These are phyloP conservation scores for Kluyveromyces sp. DNA, from an alignment of 1,139 yeast species.

Conservation along the genomic window DNA sequence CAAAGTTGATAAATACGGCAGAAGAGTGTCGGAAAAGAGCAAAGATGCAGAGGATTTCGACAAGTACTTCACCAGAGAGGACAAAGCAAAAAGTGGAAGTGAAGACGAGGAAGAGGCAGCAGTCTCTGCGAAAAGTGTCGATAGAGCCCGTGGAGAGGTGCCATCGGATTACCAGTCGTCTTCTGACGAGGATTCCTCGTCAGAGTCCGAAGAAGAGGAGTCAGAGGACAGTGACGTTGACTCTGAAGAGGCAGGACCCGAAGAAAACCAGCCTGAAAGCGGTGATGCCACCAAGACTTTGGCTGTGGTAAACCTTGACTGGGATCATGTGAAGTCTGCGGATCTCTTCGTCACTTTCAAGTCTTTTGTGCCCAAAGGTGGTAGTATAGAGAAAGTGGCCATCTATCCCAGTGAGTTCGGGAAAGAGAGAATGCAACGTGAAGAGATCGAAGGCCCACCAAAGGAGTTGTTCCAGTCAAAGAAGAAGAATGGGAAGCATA, in stretches of 20 bases:
- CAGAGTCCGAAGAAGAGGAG: constrained; percentile 36
- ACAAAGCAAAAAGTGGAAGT: no score
- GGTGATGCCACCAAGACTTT: constrained; percentile 79
- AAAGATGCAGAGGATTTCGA: constrained; percentile 48
- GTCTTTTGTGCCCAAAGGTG: constrained; percentile 77
- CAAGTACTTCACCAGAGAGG: constrained; percentile 44
- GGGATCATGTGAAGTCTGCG: constrained; percentile 86
- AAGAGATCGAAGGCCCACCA: constrained; percentile 91
- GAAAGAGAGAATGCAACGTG: constrained; percentile 83
- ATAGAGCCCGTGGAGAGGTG: constrained; percentile 70
- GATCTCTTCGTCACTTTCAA: constrained; percentile 87
- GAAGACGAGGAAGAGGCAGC: constrained; percentile 18
- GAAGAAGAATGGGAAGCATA: constrained; percentile 24
- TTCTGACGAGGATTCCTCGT: constrained; percentile 36
- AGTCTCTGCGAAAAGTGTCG: constrained; percentile 26
- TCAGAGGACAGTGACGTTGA: constrained; percentile 33
- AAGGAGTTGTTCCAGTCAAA: constrained; percentile 60
- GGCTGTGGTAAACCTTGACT: constrained; percentile 94
- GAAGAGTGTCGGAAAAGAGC: constrained; percentile 47
- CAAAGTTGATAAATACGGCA: constrained; percentile 80
- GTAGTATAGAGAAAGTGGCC: constrained; percentile 59
- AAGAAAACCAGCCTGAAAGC: constrained; percentile 58
- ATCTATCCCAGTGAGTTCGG: constrained; percentile 95
- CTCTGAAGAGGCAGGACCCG: constrained; percentile 45
- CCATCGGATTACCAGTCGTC: constrained; percentile 36